Conservation (phyloP, 345 rosid genomes). For the Viola odorata region DNA sequence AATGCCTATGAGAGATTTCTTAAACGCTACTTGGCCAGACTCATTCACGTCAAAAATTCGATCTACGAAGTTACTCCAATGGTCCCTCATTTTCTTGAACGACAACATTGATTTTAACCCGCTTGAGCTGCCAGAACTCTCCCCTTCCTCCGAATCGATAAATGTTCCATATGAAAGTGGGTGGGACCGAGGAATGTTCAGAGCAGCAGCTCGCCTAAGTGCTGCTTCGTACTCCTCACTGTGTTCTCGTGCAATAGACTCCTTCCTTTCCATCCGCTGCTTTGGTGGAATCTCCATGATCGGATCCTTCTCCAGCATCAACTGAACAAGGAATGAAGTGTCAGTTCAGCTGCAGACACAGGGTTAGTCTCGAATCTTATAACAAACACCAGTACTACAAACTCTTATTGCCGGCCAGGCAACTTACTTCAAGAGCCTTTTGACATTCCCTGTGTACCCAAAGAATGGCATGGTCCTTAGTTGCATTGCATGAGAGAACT, state of each 20-base stretch:
- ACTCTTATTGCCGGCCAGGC: background rate
- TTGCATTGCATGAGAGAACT: slow-evolving; percentile 85
- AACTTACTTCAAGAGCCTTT: slow-evolving; percentile 73
- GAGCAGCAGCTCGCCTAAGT: slow-evolving; percentile 56
- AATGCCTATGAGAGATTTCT: slow-evolving; percentile 20
- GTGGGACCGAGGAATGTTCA: slow-evolving; percentile 60
- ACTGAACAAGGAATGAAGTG: slow-evolving; percentile 24
- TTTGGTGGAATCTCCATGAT: slow-evolving; percentile 62
- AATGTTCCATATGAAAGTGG: slow-evolving; percentile 77
- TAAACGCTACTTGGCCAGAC: slow-evolving; percentile 45
- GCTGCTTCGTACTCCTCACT: slow-evolving; percentile 80
- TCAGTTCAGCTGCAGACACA: slow-evolving; percentile 3
- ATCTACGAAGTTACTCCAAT: slow-evolving; percentile 53
- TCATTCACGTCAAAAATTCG: slow-evolving; percentile 46
- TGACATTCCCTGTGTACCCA: slow-evolving; percentile 89
- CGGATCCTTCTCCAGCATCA: slow-evolving; percentile 71
- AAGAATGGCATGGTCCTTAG: slow-evolving; percentile 76
- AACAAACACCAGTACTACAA: background rate
- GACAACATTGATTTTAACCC: slow-evolving; percentile 26
- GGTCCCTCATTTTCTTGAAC: slow-evolving; percentile 36
- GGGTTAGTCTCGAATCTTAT: background rate
- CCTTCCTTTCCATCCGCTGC: slow-evolving; percentile 76
- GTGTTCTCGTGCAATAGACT: slow-evolving; percentile 65
- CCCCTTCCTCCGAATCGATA: slow-evolving; percentile 47
- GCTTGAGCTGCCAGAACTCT: slow-evolving; percentile 44